Evolutionary conservation across 225 moss, liverwort and hornwort species (phyloP), one percentile per base, ranked within the genome.

Genomic region (Bryoerythrophyllum caledonicum): DNA sequence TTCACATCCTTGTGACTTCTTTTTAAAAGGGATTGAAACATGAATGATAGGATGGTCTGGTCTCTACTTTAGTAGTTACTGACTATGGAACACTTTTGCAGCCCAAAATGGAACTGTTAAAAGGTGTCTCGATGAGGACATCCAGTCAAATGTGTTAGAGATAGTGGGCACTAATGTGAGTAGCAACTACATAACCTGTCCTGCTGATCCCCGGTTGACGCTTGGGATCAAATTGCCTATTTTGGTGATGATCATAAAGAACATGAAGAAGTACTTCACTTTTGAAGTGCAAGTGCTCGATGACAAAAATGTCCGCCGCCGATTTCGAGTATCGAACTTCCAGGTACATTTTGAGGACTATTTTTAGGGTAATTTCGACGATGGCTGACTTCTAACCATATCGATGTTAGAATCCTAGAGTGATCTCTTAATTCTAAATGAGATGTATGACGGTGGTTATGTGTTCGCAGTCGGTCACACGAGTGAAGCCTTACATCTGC

Each of bases 251-350:
- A 94, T 96, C 41, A 82, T 96, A 65, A 96, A 96, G 81, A 96
- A 96, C 77, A 87, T 94, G 80, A 96, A 94, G 84, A 96, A 94
- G 73, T 96, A 96, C 78, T 92, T 96, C 86, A 94, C 92, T 1
- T 96, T 96, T 74, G 96, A 96, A 86, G 94, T 96, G 76, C 96
- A 96, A 85, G 80, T 96, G 62, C 96, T 94, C 40, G 96, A 96
- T 82, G 96, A 96, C 74, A 96, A 94, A 77, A 96, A 93, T 71
- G 93, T 96, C 26, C 91, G 93, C n/a, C 89, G 93, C 32, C 84
- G 96, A 35, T 96, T 96, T 65, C 86, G 96, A 53, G 88, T 93
- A 63, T 96, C 96, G 20, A 96, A 94, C 70, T 96, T 86, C 73
- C 96, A 96, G 92, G 93, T 93, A 64, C 46, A 23, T 63, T 44